Base-by-base conservation (phyloP, 2,329 filamentous ascomycete species). In the Metarhizium humberi region DNA sequence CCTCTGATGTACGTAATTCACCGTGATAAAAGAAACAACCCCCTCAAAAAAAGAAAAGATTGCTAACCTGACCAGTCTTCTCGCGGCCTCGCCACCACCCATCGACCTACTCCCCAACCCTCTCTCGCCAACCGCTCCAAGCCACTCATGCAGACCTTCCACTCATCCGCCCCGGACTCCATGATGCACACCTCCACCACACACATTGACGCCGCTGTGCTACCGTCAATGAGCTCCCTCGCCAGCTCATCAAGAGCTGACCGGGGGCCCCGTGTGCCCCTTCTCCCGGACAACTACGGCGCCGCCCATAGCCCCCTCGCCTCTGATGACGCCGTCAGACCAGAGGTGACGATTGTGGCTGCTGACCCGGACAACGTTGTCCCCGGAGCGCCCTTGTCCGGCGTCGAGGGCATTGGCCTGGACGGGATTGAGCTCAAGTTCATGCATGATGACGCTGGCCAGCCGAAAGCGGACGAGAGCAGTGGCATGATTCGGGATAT, bases 61-160 rank as follows among this genome's bases (percentile, higher is more conserved):
- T 55, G 3, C 60, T 47, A 34, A 18, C 11, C n/a, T 25, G 8
- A 40, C 32, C 50, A 66, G 57, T 62, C 69, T 60, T 64, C 71
- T 55, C 75, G 76, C 57, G 64, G 66, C 63, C 69, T 78, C 59
- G 73, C 73, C 53, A 77, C 75, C 57, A 70, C 73, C 55, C 76
- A 78, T 64, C 75, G 76, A 53, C 76, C 77, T 51, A 73, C 73
- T 8, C 72, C 74, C 29, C 72, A 73, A 55, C 72, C 73, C 58
- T 69, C 75, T 57, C 67, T 74, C 62, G 61, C 71, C 66, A 68
- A 71, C 64, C 75, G 75, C 60, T 70, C 71, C 56, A 71, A 78
- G 63, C 82, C 81, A 45, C 70, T 85, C 55, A 85, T 86, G 82
- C 82, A 86, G 71, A 80, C 78, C 64, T 85, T 85, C 73, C 72